Conservation (phyloP, 257 asterid species). For the Przewalskia tangutica region DNA sequence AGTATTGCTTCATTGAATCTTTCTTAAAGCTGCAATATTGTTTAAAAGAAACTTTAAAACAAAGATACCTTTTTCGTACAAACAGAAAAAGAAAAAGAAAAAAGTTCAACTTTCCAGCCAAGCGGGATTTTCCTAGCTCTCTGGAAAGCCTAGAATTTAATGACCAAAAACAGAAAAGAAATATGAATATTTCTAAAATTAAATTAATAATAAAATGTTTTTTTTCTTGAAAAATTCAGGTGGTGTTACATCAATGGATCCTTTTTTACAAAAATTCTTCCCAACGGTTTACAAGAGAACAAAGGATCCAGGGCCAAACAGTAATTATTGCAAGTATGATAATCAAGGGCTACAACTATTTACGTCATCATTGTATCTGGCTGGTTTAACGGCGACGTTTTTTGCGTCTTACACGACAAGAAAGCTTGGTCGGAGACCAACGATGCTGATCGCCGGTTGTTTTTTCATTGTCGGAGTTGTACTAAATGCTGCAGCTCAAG, state of each 20-base stretch:
- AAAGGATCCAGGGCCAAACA: constrained; percentile 15
- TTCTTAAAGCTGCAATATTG: background rate
- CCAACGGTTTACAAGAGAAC: constrained; percentile 47
- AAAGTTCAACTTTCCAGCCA: background rate
- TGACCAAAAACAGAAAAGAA: background rate
- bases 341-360: constrained; percentile 75
- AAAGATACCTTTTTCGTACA: background rate
- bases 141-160: background rate
- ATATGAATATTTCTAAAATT: background rate
- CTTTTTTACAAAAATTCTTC: constrained; percentile 61
- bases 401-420: constrained; percentile 88
- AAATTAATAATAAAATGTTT: too few species aligned
- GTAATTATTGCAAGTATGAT: constrained; percentile 87
- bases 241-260: constrained; percentile 67
- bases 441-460: constrained; percentile 72
- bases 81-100: background rate
- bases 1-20: background rate
- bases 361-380: constrained; percentile 79
- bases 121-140: background rate
- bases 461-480: constrained; percentile 58
- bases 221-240: constrained; percentile 25
- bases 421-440: constrained; percentile 48
- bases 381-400: constrained; percentile 73
- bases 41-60: background rate
- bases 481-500: constrained; percentile 63